Conservation (phyloP, 1,284 basidiomycete species). For the Thecaphora thlaspeos region DNA sequence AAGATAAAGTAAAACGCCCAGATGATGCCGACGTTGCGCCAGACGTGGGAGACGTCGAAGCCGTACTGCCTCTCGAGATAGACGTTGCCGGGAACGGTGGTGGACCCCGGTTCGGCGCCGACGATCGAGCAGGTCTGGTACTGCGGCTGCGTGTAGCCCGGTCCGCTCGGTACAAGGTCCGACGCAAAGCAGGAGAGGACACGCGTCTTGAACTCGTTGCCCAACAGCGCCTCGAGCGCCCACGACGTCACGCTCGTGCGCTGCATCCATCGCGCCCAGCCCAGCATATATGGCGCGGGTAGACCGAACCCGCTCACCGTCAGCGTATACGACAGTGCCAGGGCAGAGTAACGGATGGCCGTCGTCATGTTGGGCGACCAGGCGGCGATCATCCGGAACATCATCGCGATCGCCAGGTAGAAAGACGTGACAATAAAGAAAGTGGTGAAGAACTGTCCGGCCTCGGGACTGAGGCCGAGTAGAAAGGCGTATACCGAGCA, state of each 20-base stretch:
- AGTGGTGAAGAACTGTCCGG: constrained; percentile 61
- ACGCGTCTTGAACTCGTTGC: constrained; percentile 61
- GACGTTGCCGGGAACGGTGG: constrained; percentile 60
- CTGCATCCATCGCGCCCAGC: constrained; percentile 76
- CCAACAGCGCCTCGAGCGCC: constrained; percentile 70
- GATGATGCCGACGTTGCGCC: constrained; percentile 62
- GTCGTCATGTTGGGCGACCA: constrained; percentile 39
- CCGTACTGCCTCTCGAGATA: constrained; percentile 65
- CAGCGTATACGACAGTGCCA: constrained; percentile 42
- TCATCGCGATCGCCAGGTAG: constrained; percentile 45
- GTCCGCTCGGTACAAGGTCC: constrained; percentile 27
- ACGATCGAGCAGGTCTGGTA: constrained; percentile 60
- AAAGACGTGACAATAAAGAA: constrained; percentile 60
- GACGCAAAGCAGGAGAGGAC: constrained; percentile 38
- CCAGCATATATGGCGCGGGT: constrained; percentile 67
- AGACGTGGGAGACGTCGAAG: constrained; percentile 64
- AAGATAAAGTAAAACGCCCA: constrained; percentile 52
- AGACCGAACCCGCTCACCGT: constrained; percentile 48
- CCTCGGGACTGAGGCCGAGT: constrained; percentile 31
- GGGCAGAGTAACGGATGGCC: constrained; percentile 42
- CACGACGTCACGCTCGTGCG: constrained; percentile 64
- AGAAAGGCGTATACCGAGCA: constrained; percentile 58
- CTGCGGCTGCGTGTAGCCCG: constrained; percentile 15
- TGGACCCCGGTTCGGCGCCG: constrained; percentile 59
- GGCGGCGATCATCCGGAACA: constrained; percentile 43